Percentiles rank a stretch among this genome's conserved stretches.
Evolutionary conservation across 2,329 filamentous ascomycete species (phyloP).

Genomic region (Clonostachys solani): DNA sequence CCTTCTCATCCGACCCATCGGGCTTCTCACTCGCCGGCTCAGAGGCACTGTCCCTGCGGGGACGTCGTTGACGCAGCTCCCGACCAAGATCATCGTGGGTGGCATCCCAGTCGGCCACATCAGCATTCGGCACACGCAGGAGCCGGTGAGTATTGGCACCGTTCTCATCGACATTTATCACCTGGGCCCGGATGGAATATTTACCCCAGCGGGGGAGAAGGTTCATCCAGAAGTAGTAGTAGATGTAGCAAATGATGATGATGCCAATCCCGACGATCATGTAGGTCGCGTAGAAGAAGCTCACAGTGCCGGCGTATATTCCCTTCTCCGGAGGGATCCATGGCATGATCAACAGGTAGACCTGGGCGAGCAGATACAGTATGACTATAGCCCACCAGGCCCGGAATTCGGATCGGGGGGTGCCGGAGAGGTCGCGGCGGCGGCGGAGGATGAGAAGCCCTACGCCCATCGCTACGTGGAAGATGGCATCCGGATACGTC

Average conservation of each 20-base stretch:
- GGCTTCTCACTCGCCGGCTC: too few species aligned
- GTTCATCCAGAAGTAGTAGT: constrained; percentile 57
- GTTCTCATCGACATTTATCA: constrained; percentile 43
- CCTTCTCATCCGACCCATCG: too few species aligned
- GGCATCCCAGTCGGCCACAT: constrained; percentile 51
- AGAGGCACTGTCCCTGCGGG: too few species aligned
- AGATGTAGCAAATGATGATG: constrained; percentile 46
- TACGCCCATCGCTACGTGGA: constrained; percentile 49
- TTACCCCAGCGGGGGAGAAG: constrained; percentile 45
- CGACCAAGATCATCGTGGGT: constrained; percentile 46
- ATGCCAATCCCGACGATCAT: constrained; percentile 46
- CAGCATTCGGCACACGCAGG: constrained; percentile 44
- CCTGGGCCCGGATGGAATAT: constrained; percentile 51
- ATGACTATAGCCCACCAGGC: constrained; percentile 59
- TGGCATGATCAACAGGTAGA: constrained; percentile 53
- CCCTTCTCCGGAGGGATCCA: constrained; percentile 55
- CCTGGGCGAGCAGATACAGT: constrained; percentile 46
- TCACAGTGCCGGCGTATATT: constrained; percentile 49
- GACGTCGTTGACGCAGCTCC: constrained; percentile 8
- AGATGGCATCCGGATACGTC: constrained; percentile 61
- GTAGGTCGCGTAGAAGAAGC: constrained; percentile 50
- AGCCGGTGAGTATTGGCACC: constrained; percentile 39
- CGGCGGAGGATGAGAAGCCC: constrained; percentile 60
- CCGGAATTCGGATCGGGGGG: constrained; percentile 56
- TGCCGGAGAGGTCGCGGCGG: constrained; percentile 50